Evolutionary conservation across 2,329 filamentous ascomycete species (phyloP).

Genomic region (Monosporascus sp.): DNA sequence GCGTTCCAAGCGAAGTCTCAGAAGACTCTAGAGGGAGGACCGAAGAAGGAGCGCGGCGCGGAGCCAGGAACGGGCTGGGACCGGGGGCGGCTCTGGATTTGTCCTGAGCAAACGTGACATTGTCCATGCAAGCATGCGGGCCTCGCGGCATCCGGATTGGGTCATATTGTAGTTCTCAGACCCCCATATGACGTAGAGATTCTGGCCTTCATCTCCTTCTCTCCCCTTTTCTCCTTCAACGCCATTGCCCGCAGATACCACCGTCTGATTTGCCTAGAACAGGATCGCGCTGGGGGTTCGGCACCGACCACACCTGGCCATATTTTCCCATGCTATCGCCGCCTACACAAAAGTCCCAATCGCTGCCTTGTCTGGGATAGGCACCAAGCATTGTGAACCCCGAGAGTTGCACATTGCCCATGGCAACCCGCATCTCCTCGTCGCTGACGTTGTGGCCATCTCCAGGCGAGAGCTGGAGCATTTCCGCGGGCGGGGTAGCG

Average conservation of each 20-base stretch:
- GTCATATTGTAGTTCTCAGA: no score
- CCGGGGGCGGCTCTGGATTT: no score
- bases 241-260: neutral
- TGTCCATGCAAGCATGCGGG: no score
- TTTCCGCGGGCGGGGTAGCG: conserved; percentile 29
- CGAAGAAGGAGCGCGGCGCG: no score
- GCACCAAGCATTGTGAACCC: neutral
- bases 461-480: neutral
- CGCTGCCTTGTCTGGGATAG: neutral
- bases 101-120: no score
- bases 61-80: no score
- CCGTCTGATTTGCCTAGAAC: neutral
- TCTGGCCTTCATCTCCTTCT: no score
- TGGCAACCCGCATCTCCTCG: neutral
- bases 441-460: neutral
- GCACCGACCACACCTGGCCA: neutral
- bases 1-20: no score
- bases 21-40: no score
- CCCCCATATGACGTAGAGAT: no score
- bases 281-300: neutral
- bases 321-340: neutral
- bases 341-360: neutral
- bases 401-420: neutral
- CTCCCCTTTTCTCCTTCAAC: neutral
- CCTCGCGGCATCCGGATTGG: no score